Base-by-base conservation (phyloP, 1,284 basidiomycete species). In the Cutaneotrichosporon dermatis region DNA sequence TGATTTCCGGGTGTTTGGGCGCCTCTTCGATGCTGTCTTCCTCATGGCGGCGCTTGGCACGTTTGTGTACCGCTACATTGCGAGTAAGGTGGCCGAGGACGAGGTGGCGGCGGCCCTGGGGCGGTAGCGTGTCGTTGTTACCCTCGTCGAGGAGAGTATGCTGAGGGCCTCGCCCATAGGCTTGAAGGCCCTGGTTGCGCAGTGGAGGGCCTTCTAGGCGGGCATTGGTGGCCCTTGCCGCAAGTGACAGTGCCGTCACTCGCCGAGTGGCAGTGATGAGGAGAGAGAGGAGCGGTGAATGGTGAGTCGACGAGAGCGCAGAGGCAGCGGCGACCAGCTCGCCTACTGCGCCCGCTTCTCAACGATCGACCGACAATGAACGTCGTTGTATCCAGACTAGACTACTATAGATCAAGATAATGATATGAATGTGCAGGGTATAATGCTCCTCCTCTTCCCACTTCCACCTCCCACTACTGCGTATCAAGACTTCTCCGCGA, bases 1-100 rank as follows among this genome's bases (percentile, higher is more conserved):
- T 8, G 75, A 78, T 53, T 79, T 79, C 60, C 61, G 70, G 16
- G 71, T 77, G 0, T 79, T 79, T 62, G 77, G 77, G 11, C 64
- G 76, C 37, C 62, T 78, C 25, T 79, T 79, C 59, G 78, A 79
- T 54, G 56, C 73, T 34, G 66, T 74, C 42, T 79, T 79, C 58
- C 59, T 79, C 25, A 35, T 76, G 10, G 74, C 75, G 2, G 76
- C 77, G 1, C 46, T 66, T 0, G 63, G 64, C 4, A 76, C 76
- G 0, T 65, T 58, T 0, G 44, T 73, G 2, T 77, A 71, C 55
- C 62, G 75, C 13, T 78, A 73, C 54, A 60, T 76, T 12, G 69
- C 69, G 3, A 61, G 67, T 54, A 77, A 71, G 62, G 67, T 77
- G n/a, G 58, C 60, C 33, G 50, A 57, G 1, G 67, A 66, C 45